Percentiles rank a stretch among this genome's conserved stretches.
phyloP scores from a whole-genome alignment of 2,329 filamentous ascomycete species.

The Penicillium sp. region DNA sequence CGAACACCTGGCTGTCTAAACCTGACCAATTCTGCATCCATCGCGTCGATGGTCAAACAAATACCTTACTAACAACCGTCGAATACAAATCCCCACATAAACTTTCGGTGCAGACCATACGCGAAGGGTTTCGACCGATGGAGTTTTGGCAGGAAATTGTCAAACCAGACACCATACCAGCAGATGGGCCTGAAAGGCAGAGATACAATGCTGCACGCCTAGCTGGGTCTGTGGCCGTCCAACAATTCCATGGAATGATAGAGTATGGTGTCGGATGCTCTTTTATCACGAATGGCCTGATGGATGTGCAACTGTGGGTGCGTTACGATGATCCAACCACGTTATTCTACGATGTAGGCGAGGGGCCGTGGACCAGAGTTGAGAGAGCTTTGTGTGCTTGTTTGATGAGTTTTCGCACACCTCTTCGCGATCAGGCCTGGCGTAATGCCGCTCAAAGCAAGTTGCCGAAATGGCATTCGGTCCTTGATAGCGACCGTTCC shows the following conservation, averaged over 20 bases:
- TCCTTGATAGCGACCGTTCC: slow-evolving; percentile 15
- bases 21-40: background rate
- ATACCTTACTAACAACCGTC: background rate
- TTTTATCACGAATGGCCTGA: background rate
- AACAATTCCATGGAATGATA: background rate
- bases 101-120: background rate
- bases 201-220: background rate
- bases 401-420: slow-evolving; percentile 19
- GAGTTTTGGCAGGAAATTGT: background rate
- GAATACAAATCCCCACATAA: background rate
- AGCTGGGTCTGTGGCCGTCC: background rate
- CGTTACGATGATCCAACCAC: slow-evolving; percentile 8
- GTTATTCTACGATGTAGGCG: slow-evolving; percentile 24
- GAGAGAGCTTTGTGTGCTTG: slow-evolving; percentile 17
- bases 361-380: too few species aligned
- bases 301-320: background rate
- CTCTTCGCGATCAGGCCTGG: slow-evolving; percentile 17
- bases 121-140: background rate
- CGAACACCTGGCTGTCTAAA: background rate
- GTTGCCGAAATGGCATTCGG: slow-evolving; percentile 17
- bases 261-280: background rate
- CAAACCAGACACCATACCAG: background rate
- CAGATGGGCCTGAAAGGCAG: background rate
- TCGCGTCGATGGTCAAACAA: background rate
- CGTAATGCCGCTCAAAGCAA: slow-evolving; percentile 10